Evolutionary conservation across 2,329 filamentous ascomycete genomes (phyloP), one percentile per base, ranked within the genome.

Genomic region (Didymella arachidicola): DNA sequence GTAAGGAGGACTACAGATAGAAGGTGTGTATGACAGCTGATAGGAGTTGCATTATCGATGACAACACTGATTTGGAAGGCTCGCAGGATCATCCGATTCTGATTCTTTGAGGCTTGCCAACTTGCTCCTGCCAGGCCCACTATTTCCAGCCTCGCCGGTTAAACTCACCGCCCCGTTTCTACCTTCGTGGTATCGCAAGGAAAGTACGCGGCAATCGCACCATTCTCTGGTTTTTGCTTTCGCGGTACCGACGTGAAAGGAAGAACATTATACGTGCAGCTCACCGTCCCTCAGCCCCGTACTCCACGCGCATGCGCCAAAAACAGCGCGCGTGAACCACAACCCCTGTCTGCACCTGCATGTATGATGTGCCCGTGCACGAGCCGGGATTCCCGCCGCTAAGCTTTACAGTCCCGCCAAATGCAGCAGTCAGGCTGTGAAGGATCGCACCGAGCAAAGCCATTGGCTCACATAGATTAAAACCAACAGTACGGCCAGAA

Each of bases 311-410:
- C 36, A 18, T 45, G 41, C 50, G 18, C 44, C 38, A 45, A 54
- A 53, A 54, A n/a, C 43, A 53, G 22, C 49, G 29, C 44, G 22
- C 30, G 38, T 41, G 44, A 53, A 53, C 44, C 16, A 39, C n/a
- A 8, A 34, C 39, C 56, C 56, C 39, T 59, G 56, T 19, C 10
- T 34, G n/a, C 56, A 53, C 50, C 49, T 59, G 56, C 56, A 53
- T 42, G 18, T 7, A 25, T 22, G 22, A 22, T 22, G 2, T 22
- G 22, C 39, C 56, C 49, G 39, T 41, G 44, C 18, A 48, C 5
- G 11, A 16, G 11, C 25, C 16, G 45, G 56, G 56, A 34, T 42
- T n/a, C n/a, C 36, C 12, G 41, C 3, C n/a, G 19, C 44, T 39
- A 59, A 59, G 56, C 56, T 50, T 59, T 50, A 16, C 19, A 43